These are phyloP conservation scores for Solanum chaucha DNA, from an alignment of 257 asterid genomes.

Conservation along the genomic window DNA sequence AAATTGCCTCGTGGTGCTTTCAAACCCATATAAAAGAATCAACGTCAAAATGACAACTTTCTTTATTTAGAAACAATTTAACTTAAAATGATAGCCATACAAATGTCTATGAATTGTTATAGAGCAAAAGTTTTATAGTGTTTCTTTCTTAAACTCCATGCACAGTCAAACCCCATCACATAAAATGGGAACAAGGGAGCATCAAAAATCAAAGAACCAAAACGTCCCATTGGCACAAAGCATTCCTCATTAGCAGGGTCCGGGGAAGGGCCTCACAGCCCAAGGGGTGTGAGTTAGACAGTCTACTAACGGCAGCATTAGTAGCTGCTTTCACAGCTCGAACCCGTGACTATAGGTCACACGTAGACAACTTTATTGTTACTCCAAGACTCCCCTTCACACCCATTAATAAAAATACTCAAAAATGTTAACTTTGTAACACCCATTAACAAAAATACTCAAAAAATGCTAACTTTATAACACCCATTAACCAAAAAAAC, in stretches of 20 bases:
- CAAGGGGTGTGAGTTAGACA: background rate
- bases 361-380: background rate
- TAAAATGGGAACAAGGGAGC: background rate
- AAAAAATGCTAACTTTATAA: background rate
- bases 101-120: background rate
- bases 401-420: too few relatives aligned
- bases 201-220: background rate
- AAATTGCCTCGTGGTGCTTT: background rate
- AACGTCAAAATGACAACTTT: background rate
- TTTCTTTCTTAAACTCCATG: background rate
- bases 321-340: background rate
- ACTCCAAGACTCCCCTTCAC: background rate
- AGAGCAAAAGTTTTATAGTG: background rate
- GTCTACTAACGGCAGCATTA: background rate
- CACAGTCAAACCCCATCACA: background rate
- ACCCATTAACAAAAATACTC: background rate
- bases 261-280: rapidly evolving
- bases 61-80: background rate
- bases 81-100: background rate
- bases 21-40: background rate
- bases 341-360: background rate
- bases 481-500: background rate
- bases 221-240: background rate
- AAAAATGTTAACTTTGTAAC: background rate
- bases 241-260: background rate